Conservation (phyloP, 2,329 filamentous ascomycete genomes). For the Purpureocillium takamizusanense region DNA sequence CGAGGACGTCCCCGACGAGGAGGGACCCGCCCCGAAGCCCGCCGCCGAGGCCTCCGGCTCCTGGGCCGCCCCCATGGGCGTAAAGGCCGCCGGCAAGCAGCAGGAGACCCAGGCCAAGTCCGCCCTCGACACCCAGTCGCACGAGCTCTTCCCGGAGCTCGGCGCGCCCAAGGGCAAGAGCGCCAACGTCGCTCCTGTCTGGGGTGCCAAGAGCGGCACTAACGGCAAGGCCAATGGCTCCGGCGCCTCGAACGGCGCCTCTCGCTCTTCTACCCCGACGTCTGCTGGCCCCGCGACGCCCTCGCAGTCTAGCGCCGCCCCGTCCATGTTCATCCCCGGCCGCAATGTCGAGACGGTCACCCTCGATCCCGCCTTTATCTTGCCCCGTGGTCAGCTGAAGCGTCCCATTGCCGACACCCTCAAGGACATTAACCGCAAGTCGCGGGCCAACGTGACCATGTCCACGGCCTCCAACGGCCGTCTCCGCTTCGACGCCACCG, state of each 20-base stretch:
- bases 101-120: constrained; percentile 42
- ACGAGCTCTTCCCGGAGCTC: constrained; percentile 90
- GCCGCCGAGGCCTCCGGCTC: constrained; percentile 35
- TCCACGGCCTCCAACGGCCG: constrained; percentile 61
- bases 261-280: constrained; percentile 53
- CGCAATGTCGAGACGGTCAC: constrained; percentile 70
- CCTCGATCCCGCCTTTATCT: constrained; percentile 66
- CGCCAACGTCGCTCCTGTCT: constrained; percentile 60
- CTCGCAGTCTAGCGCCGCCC: constrained; percentile 21
- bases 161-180: constrained; percentile 62
- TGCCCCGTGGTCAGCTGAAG: constrained; percentile 69
- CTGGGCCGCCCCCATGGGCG: constrained; percentile 40
- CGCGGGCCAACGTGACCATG: constrained; percentile 77
- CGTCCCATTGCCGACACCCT: constrained; percentile 78
- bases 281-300: constrained; percentile 46
- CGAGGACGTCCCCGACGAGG: constrained; percentile 76
- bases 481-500: constrained; percentile 75
- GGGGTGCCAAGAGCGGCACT: constrained; percentile 61
- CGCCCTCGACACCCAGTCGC: constrained; percentile 69
- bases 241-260: constrained; percentile 43
- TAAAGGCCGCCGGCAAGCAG: constrained; percentile 62
- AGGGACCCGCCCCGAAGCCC: constrained; percentile 49
- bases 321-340: constrained; percentile 67
- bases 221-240: constrained; percentile 46
- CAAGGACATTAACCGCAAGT: constrained; percentile 86